These are phyloP conservation scores for Aureobasidium sp. DNA, from an alignment of 2,329 filamentous ascomycete genomes.

Conservation along the genomic window DNA sequence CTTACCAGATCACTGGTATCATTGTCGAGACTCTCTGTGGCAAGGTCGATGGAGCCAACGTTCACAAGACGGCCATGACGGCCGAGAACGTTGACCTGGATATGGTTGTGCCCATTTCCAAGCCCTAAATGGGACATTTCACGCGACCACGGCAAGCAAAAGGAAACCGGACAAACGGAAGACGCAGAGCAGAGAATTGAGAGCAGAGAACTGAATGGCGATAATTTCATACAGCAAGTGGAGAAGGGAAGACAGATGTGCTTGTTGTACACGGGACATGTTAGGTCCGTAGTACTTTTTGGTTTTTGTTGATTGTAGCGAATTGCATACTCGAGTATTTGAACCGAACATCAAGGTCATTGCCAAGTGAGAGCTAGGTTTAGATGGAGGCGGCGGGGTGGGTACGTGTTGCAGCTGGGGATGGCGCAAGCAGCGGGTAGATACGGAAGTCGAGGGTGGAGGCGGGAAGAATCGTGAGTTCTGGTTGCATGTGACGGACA, in stretches of 20 bases:
- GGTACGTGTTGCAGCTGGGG: background rate
- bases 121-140: conserved; percentile 24
- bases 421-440: background rate
- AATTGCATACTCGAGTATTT: conserved; percentile 7
- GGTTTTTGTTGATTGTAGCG: background rate
- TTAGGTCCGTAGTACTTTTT: background rate
- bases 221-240: conserved; percentile 3
- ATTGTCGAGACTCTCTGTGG: conserved; percentile 63
- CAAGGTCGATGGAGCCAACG: conserved; percentile 43
- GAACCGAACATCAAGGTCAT: conserved; percentile 2
- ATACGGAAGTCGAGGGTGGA: background rate
- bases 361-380: conserved; percentile 1
- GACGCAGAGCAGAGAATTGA: background rate
- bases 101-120: conserved; percentile 26
- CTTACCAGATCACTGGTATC: conserved; percentile 77
- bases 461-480: background rate
- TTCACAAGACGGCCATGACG: conserved; percentile 35
- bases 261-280: background rate
- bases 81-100: conserved; percentile 31
- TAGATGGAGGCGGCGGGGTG: background rate
- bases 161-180: background rate
- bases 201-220: background rate
- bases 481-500: background rate
- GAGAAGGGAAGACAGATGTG: background rate
- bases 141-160: conserved; percentile 11